Conservation (phyloP, 192 early-diverging fungal species). For the Rhizoclosmatium globosum region DNA sequence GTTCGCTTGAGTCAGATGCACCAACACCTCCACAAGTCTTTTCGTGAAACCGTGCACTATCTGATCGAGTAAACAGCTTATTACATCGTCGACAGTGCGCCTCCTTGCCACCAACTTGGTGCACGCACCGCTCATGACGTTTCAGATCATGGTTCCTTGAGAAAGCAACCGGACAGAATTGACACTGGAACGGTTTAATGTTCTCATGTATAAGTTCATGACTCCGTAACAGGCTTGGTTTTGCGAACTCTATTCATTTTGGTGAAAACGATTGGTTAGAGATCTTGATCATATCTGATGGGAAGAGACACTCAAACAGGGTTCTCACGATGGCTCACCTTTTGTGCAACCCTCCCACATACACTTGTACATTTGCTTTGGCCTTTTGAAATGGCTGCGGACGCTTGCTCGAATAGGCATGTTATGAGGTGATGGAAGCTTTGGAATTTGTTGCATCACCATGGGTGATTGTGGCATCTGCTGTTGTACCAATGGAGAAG, state of each 20-base stretch:
- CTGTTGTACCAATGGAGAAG: too few relatives aligned
- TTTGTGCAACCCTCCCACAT: constrained; percentile 11
- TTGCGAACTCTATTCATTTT: not conserved
- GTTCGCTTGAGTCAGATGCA: not conserved
- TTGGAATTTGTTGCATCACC: too few relatives aligned
- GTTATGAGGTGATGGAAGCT: not conserved
- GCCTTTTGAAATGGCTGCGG: not conserved
- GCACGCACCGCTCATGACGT: constrained; percentile 20
- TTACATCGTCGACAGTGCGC: not conserved
- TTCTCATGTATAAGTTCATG: not conserved
- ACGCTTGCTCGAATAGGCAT: constrained; percentile 1
- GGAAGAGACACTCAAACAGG: not conserved
- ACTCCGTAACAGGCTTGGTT: not conserved
- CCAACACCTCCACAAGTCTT: not conserved
- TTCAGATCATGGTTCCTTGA: constrained; percentile 18
- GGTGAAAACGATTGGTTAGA: not conserved
- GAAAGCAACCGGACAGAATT: not conserved
- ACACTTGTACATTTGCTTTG: constrained; percentile 12
- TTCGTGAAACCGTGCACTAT: constrained; percentile 2
- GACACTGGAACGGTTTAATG: not conserved
- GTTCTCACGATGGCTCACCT: not conserved
- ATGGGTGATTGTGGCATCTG: too few relatives aligned
- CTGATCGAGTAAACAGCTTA: constrained; percentile 20
- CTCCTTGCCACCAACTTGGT: constrained; percentile 5
- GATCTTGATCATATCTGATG: not conserved